Percentiles rank a stretch among this genome's conserved stretches.
Evolutionary conservation across 2,329 filamentous ascomycete genomes (phyloP).

Genomic region (Sporothrix schenckii): DNA sequence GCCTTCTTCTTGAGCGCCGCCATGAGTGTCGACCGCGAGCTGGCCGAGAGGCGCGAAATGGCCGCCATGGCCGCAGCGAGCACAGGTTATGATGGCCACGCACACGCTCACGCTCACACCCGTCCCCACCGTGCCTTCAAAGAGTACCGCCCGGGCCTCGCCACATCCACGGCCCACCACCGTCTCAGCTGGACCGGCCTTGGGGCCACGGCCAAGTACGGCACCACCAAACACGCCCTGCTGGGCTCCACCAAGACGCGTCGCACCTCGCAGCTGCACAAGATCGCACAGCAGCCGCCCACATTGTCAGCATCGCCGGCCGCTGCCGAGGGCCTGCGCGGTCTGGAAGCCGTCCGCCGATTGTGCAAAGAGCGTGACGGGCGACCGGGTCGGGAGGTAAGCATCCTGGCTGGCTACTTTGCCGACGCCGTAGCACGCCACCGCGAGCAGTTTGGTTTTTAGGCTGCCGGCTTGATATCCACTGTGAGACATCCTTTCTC

Average conservation of each 20-base stretch:
- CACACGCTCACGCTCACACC: no score
- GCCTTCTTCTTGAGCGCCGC: conserved; percentile 42
- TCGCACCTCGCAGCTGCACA: background rate
- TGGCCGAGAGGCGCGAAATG: conserved; percentile 49
- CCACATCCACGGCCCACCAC: conserved; percentile 38
- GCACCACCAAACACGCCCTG: conserved; percentile 34
- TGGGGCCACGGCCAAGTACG: conserved; percentile 42
- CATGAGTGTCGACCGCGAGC: conserved; percentile 47
- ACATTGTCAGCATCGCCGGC: background rate
- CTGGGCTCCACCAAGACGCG: conserved; percentile 16
- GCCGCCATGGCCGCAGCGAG: conserved; percentile 43
- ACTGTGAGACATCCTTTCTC: background rate
- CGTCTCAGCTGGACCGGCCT: conserved; percentile 49
- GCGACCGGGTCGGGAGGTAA: conserved; percentile 43
- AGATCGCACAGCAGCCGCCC: background rate
- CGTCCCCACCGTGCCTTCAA: background rate
- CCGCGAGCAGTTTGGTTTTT: conserved; percentile 30
- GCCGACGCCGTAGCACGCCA: conserved; percentile 31
- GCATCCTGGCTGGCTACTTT: conserved; percentile 41
- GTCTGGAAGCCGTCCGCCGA: conserved; percentile 44
- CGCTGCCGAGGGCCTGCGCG: conserved; percentile 37
- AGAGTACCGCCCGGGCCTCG: conserved; percentile 7
- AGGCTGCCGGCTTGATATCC: no score
- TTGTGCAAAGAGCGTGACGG: conserved; percentile 44
- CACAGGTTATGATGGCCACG: background rate